Conservation (phyloP, 495 filamentous ascomycete species). For the Penicillium cinerascens region DNA sequence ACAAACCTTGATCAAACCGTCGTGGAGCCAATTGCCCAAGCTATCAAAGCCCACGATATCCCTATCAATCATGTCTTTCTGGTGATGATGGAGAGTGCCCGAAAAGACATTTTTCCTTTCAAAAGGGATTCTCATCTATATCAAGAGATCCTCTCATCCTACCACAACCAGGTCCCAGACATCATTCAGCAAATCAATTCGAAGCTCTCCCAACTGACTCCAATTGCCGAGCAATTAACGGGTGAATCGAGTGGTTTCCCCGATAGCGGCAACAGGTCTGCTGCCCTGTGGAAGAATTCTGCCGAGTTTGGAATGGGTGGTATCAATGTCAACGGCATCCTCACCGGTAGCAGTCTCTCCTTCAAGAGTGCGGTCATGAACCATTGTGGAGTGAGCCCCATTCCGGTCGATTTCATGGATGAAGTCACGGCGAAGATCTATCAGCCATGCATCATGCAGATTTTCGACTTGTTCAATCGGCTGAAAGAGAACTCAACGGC, state of each 20-base stretch:
- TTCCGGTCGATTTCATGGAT: conserved; percentile 38
- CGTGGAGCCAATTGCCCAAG: conserved; percentile 23
- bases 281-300: conserved; percentile 5
- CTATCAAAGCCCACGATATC: conserved; percentile 23
- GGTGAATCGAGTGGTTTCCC: conserved; percentile 33
- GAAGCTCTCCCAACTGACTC: conserved; percentile 29
- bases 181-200: conserved; percentile 11
- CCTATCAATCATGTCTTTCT: conserved; percentile 35
- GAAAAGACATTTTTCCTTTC: conserved; percentile 43
- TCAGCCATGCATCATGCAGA: conserved; percentile 41
- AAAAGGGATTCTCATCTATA: conserved; percentile 31
- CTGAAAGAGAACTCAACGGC: conserved; percentile 13
- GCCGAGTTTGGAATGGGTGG: conserved; percentile 24
- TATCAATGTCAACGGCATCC: conserved; percentile 32
- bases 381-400: conserved; percentile 38
- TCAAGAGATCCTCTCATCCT: conserved; percentile 28
- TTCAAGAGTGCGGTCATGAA: conserved; percentile 38
- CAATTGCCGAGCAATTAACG: conserved; percentile 33
- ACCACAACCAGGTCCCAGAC: conserved; percentile 4
- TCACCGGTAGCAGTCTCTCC: conserved; percentile 37
- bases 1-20: conserved; percentile 37
- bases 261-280: conserved; percentile 1
- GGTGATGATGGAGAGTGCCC: conserved; percentile 39
- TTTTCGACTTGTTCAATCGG: conserved; percentile 37
- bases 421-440: conserved; percentile 36